Evolutionary conservation across 768 basidiomycete genomes (phyloP), one percentile per base, ranked within the genome.

Genomic region (Terana coerulea): DNA sequence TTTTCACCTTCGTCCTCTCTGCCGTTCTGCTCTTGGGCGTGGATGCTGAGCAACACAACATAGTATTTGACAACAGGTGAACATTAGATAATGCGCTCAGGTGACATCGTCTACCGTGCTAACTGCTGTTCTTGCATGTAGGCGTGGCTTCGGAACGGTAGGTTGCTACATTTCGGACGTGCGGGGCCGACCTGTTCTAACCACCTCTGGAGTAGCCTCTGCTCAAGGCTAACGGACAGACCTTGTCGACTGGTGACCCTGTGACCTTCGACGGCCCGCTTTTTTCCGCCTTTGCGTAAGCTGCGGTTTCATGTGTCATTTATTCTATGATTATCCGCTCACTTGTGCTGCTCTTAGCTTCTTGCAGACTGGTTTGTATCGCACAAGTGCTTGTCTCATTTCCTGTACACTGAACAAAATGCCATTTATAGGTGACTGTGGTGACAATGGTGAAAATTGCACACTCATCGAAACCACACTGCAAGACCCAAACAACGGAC

Each of bases 11-110:
- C 30, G 17, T 25, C n/a, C 30, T 22, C 21, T 33, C 45, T 5
- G 45, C 30, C 17, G 28, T 34, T 3, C 2, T 22, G 15, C 12
- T 46, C 30, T 8, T 19, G 15, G 45, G 45, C 25, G 45, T 34
- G 19, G 1, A 19, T 29, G 75, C 77, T 1, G 76, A 79, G 59
- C 52, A 65, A 1, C 78, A 80, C 61, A 68, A 59, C 3, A 66
- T 80, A 52, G 62, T 52, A 24, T 78, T 78, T 52, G 61, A 68
- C 45, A 80, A 80, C 45, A 46, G n/a, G n/a, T n/a, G n/a, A n/a
- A n/a, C n/a, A 46, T 29, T 62, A 49, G 67, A 76, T 77, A 19
- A 40, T 69, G 29, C n/a, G 61, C 2, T 21, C 24, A 4, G 24
- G 15, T 11, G 34, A 5, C 22, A 12, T 22, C 22, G 34, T n/a